phyloP scores from a whole-genome alignment of 371 early-diverging fungal genomes.

The Mortierella sp. region DNA sequence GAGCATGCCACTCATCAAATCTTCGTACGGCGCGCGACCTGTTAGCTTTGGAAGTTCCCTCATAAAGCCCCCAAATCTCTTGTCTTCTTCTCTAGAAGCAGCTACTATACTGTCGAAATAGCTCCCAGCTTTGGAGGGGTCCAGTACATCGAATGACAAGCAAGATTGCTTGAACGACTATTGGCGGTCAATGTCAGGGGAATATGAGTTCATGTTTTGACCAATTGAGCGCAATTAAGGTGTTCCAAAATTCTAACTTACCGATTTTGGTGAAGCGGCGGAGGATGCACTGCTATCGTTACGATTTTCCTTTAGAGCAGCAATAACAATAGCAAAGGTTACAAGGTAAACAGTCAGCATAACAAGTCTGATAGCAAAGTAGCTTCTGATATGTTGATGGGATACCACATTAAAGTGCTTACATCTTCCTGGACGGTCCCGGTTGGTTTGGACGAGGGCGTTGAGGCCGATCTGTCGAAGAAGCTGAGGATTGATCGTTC shows the following conservation, averaged over 20 bases:
- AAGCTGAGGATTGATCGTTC: constrained; percentile 55
- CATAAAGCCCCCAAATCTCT: constrained; percentile 27
- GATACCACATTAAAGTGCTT: background rate
- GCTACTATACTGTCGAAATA: constrained; percentile 27
- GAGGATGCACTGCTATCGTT: background rate
- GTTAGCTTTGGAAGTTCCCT: constrained; percentile 43
- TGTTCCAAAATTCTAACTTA: background rate
- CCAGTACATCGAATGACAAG: constrained; percentile 43
- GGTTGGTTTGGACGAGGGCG: background rate
- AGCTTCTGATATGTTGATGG: background rate
- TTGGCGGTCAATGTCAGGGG: background rate
- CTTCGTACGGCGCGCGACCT: constrained; percentile 54
- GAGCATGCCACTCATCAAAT: constrained; percentile 39
- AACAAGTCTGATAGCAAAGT: background rate
- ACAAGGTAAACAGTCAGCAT: background rate
- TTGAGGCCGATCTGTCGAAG: constrained; percentile 35
- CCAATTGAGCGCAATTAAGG: background rate
- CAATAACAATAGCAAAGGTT: background rate
- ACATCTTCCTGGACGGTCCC: constrained; percentile 3
- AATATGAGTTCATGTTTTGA: background rate
- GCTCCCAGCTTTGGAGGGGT: constrained; percentile 26
- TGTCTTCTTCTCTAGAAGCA: constrained; percentile 22
- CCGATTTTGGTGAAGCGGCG: constrained; percentile 6
- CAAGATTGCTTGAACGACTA: constrained; percentile 45
- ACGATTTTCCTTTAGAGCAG: background rate